Percentiles rank a stretch among this genome's conserved stretches.
Evolutionary conservation across 192 early-diverging fungal species (phyloP).

Genomic region (Jimgerdemannia lactiflua): DNA sequence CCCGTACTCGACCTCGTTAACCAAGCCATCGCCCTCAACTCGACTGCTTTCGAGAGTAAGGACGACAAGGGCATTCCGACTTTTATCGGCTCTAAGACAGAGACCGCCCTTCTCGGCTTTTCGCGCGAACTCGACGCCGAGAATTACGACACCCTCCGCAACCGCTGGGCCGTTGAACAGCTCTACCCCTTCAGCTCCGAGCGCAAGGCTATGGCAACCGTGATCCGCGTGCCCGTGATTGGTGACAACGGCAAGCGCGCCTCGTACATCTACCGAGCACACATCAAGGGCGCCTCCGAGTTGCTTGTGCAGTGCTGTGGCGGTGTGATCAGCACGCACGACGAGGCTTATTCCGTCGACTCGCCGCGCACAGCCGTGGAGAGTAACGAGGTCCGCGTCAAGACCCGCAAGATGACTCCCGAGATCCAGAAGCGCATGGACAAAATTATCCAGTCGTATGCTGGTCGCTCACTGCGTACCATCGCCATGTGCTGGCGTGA

Average conservation of each 20-base stretch:
- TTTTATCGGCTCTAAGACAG: slow-evolving; percentile 93
- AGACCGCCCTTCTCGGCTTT: slow-evolving; percentile 87
- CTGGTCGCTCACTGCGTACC: slow-evolving; percentile 82
- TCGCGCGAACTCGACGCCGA: slow-evolving; percentile 61
- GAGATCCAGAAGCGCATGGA: slow-evolving; percentile 34
- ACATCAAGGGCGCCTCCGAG: slow-evolving; percentile 95
- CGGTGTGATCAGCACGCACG: slow-evolving; percentile 44
- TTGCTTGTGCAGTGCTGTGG: slow-evolving; percentile 69
- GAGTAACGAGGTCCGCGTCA: slow-evolving; percentile 21
- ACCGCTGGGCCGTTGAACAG: slow-evolving; percentile 57
- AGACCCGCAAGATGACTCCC: slow-evolving; percentile 25
- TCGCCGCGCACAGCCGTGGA: slow-evolving; percentile 9
- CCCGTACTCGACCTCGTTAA: slow-evolving; percentile 51
- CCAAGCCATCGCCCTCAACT: slow-evolving; percentile 80
- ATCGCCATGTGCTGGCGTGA: slow-evolving; percentile 87
- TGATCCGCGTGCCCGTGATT: slow-evolving; percentile 58
- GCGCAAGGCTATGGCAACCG: slow-evolving; percentile 90
- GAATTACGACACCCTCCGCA: slow-evolving; percentile 62
- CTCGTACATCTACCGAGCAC: slow-evolving; percentile 57
- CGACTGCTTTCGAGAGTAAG: slow-evolving; percentile 66
- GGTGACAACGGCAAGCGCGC: slow-evolving; percentile 21
- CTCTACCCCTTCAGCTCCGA: slow-evolving; percentile 91
- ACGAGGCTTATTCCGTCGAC: slow-evolving; percentile 8
- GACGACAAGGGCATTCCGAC: slow-evolving; percentile 45
- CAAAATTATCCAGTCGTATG: slow-evolving; percentile 67